Evolutionary conservation across 331 rosid species (phyloP).

Genomic region (Malus hybrid): DNA sequence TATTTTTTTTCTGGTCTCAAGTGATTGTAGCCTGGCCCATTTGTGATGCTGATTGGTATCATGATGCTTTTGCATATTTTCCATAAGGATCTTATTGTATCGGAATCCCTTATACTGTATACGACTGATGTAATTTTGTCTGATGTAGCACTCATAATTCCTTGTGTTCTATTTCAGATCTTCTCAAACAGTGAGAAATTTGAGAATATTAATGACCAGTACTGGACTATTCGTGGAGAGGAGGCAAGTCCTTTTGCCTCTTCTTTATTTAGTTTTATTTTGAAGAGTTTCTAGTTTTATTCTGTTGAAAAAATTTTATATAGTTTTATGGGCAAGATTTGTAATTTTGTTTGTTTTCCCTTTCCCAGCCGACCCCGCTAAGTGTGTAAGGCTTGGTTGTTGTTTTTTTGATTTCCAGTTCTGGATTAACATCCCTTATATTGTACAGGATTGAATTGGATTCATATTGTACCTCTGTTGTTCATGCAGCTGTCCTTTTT

Average conservation of each 20-base stretch:
- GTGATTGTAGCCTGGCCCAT: too few species aligned
- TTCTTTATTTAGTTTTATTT: not conserved
- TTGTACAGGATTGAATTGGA: not conserved
- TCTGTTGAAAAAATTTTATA: not conserved
- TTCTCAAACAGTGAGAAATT: conserved; percentile 65
- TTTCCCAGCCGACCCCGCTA: not conserved
- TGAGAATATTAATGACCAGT: conserved; percentile 85
- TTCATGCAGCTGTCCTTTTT: not conserved
- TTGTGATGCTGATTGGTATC: too few species aligned
- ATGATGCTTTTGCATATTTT: too few species aligned
- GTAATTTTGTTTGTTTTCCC: not conserved
- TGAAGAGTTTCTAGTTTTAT: not conserved
- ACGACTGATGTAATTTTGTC: too few species aligned
- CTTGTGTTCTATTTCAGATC: conserved; percentile 31
- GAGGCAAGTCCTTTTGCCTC: conserved; percentile 34
- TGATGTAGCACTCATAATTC: too few species aligned
- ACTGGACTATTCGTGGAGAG: conserved; percentile 83
- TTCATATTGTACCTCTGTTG: not conserved
- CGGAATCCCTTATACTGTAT: not conserved
- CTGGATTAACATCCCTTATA: not conserved
- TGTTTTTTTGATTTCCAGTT: too few species aligned
- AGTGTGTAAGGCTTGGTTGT: too few species aligned
- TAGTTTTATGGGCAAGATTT: not conserved
- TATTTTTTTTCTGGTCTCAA: not conserved
- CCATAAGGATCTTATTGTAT: not conserved